Percentiles rank a stretch among this genome's conserved stretches.
phyloP scores from a whole-genome alignment of 495 filamentous ascomycete genomes.

The Trichoderma parareesei region DNA sequence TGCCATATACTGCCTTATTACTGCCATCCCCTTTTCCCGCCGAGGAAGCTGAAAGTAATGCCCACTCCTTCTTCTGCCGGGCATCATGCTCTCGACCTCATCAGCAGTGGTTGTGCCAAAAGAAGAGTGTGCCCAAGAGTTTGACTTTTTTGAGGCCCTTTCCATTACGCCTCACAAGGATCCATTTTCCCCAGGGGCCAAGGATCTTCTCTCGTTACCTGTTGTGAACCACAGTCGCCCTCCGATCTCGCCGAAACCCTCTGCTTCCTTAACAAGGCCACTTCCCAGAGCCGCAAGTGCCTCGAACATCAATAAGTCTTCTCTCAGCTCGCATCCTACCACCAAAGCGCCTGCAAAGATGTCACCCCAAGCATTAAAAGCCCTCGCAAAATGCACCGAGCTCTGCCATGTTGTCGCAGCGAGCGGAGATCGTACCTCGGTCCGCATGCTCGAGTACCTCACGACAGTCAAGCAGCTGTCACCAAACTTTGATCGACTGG shows the following conservation, averaged over 20 bases:
- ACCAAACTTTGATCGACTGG: constrained; percentile 39
- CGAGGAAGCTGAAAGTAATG: neutral
- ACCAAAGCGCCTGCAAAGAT: constrained; percentile 3
- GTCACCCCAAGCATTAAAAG: constrained; percentile 2
- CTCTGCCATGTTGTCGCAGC: constrained; percentile 30
- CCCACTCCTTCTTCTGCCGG: neutral
- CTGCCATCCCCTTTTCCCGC: neutral
- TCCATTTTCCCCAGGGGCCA: neutral
- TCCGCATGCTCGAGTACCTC: constrained; percentile 50
- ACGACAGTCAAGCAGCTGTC: constrained; percentile 35
- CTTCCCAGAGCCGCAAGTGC: neutral
- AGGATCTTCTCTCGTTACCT: neutral
- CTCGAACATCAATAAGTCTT: neutral
- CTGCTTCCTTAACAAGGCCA: neutral
- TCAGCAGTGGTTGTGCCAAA: neutral
- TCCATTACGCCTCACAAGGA: constrained; percentile 2
- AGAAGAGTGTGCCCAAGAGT: neutral
- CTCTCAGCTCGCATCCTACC: neutral
- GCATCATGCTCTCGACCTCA: neutral
- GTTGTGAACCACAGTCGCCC: neutral
- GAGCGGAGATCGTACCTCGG: constrained; percentile 42
- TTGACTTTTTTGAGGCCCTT: constrained; percentile 9
- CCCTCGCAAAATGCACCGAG: constrained; percentile 11
- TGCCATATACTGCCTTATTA: neutral
- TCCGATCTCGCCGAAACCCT: neutral